Evolutionary conservation across 352 stramenopile genomes (phyloP).

Genomic region (Globisporangium polare): DNA sequence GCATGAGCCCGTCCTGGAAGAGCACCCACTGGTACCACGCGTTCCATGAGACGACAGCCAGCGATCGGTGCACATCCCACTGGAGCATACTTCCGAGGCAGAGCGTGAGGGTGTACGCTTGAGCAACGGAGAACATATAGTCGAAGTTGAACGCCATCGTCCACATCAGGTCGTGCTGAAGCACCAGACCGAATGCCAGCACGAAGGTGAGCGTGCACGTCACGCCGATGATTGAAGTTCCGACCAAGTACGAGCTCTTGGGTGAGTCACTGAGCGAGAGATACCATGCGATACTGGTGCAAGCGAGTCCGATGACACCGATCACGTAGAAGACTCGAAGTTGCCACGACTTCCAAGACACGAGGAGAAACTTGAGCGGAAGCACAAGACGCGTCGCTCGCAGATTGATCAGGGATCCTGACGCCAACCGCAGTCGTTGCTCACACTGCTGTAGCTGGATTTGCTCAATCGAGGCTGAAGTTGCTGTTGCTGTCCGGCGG

Average conservation of each 20-base stretch:
- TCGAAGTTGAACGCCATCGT: constrained; percentile 1
- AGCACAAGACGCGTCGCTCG: neutral
- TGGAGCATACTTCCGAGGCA: neutral
- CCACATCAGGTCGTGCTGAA: neutral
- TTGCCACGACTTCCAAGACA: neutral
- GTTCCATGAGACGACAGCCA: neutral
- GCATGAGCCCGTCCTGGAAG: neutral
- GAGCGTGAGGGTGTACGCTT: neutral
- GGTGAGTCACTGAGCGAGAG: neutral
- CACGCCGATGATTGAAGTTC: neutral
- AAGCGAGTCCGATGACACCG: neutral
- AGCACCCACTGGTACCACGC: constrained; percentile 1
- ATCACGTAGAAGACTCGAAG: neutral
- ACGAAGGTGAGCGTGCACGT: neutral
- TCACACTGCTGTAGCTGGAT: neutral
- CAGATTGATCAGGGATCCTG: neutral
- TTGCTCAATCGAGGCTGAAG: neutral
- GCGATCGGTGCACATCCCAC: neutral
- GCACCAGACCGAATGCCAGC: neutral
- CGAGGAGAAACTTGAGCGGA: neutral
- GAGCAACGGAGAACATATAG: neutral
- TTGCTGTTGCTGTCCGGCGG: neutral
- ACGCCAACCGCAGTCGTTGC: neutral
- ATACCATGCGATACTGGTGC: neutral
- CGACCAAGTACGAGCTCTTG: neutral